These are phyloP conservation scores for Pythium monospermum DNA, from an alignment of 352 stramenopile species.

Conservation along the genomic window DNA sequence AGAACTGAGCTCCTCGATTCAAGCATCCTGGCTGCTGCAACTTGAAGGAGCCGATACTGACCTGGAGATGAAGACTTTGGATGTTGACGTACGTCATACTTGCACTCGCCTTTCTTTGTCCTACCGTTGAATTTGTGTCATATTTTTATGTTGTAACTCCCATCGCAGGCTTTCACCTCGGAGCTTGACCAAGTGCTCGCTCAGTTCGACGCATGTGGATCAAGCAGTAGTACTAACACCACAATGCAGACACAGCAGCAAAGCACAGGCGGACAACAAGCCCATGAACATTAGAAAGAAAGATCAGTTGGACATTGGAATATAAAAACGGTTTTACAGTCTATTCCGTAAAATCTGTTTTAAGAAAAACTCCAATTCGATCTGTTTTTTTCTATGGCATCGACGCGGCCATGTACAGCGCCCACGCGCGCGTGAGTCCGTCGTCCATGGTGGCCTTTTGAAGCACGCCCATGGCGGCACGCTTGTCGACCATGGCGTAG, in stretches of 20 bases:
- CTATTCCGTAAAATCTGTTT: neutral
- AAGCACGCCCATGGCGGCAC: constrained; percentile 38
- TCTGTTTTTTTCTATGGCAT: constrained; percentile 14
- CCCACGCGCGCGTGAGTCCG: constrained; percentile 76
- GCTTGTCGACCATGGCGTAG: constrained; percentile 54
- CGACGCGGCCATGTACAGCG: constrained; percentile 55
- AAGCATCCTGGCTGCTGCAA: constrained; percentile 27
- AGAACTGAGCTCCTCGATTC: constrained; percentile 30
- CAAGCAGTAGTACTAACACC: neutral
- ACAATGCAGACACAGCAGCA: neutral
- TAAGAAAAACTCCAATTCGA: neutral
- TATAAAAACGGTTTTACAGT: neutral
- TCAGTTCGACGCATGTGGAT: constrained; percentile 27
- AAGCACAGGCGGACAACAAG: constrained; percentile 3
- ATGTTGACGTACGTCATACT: constrained; percentile 32
- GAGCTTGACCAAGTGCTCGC: constrained; percentile 51
- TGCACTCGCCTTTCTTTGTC: neutral
- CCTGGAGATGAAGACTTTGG: constrained; percentile 41
- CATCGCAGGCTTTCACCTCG: constrained; percentile 28
- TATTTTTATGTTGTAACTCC: constrained; percentile 4
- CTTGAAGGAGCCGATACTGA: constrained; percentile 29
- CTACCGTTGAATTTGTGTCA: neutral
- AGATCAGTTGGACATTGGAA: constrained; percentile 18
- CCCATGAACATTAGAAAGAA: constrained; percentile 5
- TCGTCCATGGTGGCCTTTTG: constrained; percentile 60